phyloP scores from a whole-genome alignment of 805 yeast species.

The Lipomyces kockii region DNA sequence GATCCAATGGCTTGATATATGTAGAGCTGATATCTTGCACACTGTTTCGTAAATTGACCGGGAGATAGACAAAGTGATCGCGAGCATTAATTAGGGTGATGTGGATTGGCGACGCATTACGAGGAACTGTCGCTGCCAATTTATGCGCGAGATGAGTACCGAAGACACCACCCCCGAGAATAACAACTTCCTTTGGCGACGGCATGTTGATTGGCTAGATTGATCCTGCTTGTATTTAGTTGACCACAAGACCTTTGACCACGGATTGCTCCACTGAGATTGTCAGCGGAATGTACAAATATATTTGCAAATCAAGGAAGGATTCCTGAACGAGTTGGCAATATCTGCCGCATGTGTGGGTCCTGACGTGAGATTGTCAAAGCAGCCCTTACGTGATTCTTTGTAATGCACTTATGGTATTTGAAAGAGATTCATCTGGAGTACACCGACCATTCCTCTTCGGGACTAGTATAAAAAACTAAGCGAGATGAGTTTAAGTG shows the following conservation, averaged over 20 bases:
- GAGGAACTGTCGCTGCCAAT: neutral
- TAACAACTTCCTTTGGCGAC: conserved; percentile 14
- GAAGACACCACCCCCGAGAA: conserved; percentile 32
- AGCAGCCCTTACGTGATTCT: too few relatives aligned
- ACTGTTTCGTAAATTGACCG: conserved; percentile 22
- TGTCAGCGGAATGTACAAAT: too few relatives aligned
- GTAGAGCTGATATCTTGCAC: conserved; percentile 23
- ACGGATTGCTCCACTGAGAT: neutral
- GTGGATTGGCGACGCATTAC: neutral
- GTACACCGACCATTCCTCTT: too few relatives aligned
- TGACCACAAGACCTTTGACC: neutral
- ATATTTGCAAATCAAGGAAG: too few relatives aligned
- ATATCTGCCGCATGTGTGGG: too few relatives aligned
- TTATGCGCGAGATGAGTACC: conserved; percentile 10
- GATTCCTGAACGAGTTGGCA: too few relatives aligned
- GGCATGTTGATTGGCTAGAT: neutral
- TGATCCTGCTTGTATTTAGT: neutral
- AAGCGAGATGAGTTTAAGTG: too few relatives aligned
- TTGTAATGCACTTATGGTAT: too few relatives aligned
- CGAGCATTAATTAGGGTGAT: conserved; percentile 23
- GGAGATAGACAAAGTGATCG: conserved; percentile 24
- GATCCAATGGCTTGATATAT: conserved; percentile 19
- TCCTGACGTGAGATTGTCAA: too few relatives aligned
- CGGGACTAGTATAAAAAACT: too few relatives aligned
- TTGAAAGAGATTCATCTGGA: too few relatives aligned